These are phyloP conservation scores for Penicillium occitanis DNA, from an alignment of 2,329 filamentous ascomycete genomes.

Conservation along the genomic window DNA sequence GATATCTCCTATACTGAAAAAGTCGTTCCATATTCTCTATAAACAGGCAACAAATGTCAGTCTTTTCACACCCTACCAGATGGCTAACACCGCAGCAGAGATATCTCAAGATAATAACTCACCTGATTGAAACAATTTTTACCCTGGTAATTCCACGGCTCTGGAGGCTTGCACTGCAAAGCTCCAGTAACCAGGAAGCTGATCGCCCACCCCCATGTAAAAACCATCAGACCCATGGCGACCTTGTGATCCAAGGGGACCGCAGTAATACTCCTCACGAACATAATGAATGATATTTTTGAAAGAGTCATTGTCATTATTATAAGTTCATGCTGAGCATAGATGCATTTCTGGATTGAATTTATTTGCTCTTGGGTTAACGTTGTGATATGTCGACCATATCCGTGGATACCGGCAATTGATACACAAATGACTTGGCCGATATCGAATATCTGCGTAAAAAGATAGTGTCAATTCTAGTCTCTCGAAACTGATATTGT, in stretches of 20 bases:
- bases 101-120: not conserved
- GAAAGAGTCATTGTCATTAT: slow-evolving; percentile 27
- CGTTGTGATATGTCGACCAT: slow-evolving; percentile 25
- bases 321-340: slow-evolving; percentile 28
- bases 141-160: slow-evolving; percentile 27
- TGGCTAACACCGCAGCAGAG: not conserved
- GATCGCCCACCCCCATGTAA: slow-evolving; percentile 25
- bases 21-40: slow-evolving; percentile 30
- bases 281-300: slow-evolving; percentile 29
- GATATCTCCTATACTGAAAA: slow-evolving; percentile 29
- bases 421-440: slow-evolving; percentile 29
- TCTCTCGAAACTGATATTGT: not conserved
- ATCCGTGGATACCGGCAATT: slow-evolving; percentile 26
- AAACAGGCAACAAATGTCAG: not conserved
- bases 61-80: not conserved
- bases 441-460: slow-evolving; percentile 19
- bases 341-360: slow-evolving; percentile 29
- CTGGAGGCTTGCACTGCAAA: slow-evolving; percentile 26
- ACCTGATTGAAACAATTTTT: slow-evolving; percentile 28
- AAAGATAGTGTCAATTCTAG: not conserved
- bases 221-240: slow-evolving; percentile 22
- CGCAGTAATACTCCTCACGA: slow-evolving; percentile 29
- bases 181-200: slow-evolving; percentile 22
- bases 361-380: slow-evolving; percentile 20
- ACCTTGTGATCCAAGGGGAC: slow-evolving; percentile 24